These are phyloP conservation scores for Podospora comata DNA, from an alignment of 495 filamentous ascomycete species.

Conservation along the genomic window DNA sequence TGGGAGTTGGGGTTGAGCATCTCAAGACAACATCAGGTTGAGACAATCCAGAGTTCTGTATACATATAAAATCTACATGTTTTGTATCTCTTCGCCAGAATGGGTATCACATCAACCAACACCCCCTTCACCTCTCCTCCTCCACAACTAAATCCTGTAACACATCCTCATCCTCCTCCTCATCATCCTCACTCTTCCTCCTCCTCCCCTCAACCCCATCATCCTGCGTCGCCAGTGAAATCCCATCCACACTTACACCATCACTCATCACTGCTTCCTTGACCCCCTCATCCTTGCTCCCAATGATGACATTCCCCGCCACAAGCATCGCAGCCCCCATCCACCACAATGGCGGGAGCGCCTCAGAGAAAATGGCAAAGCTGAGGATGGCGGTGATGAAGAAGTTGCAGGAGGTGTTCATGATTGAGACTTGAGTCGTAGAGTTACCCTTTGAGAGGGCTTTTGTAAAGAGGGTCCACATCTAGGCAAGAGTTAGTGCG, in stretches of 20 bases:
- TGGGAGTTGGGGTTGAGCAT: not conserved
- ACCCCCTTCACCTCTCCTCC: slow-evolving; percentile 3
- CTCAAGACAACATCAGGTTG: not conserved
- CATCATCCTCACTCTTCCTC: not conserved
- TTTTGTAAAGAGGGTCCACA: slow-evolving; percentile 88
- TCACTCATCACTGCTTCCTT: slow-evolving; percentile 3
- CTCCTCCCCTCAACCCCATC: not conserved
- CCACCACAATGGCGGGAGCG: slow-evolving; percentile 72
- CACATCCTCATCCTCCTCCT: slow-evolving; percentile 22
- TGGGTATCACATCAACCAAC: not conserved
- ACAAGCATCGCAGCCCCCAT: slow-evolving; percentile 79
- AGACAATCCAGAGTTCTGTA: not conserved
- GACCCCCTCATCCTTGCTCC: slow-evolving; percentile 64
- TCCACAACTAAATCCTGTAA: slow-evolving; percentile 10
- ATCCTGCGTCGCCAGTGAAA: not conserved
- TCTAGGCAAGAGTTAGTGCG: slow-evolving; percentile 41
- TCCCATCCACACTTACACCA: not conserved
- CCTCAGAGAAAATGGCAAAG: slow-evolving; percentile 38
- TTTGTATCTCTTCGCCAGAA: not conserved
- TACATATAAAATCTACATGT: too few relatives aligned
- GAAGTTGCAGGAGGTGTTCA: slow-evolving; percentile 94
- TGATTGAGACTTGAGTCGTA: slow-evolving; percentile 85
- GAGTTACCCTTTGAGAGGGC: slow-evolving; percentile 79
- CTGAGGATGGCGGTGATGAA: slow-evolving; percentile 85
- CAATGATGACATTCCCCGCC: slow-evolving; percentile 87